Evolutionary conservation across 2,329 filamentous ascomycete species (phyloP), one percentile per base, ranked within the genome.

Genomic region (Talaromyces sp.): DNA sequence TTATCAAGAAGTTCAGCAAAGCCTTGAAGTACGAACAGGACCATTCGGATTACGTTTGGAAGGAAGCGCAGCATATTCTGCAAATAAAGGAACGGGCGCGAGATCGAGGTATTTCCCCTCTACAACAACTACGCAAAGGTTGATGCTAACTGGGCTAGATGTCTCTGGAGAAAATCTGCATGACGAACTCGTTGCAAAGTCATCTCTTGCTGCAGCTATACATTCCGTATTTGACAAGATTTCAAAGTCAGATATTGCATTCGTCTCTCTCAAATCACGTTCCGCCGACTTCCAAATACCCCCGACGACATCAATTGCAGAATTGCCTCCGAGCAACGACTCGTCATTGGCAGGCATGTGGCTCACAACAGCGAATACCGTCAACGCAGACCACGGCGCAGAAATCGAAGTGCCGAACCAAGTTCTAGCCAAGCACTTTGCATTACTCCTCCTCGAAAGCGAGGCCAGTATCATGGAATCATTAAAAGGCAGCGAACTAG

Each of bases 11-110:
- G 78, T 89, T 97, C 71, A 93, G 93, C 74, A 96, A 94, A 80
- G 92, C 91, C 3, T 86, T 97, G 74, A 96, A 95, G 75, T 95
- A 94, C 78, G 93, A 93, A 75, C 94, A 99, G 78, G 90, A 93
- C 70, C 89, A 91, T 67, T 91, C 89, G 65, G 90, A 93, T 70
- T 98, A 97, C 75, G 91, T 99, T 4, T 95, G 92, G 88, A 91
- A 90, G 72, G 92, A 99, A 75, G 92, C 91, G 2, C 93, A 95
- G 76, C 87, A 86, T 66, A 94, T 98, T 58, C 81, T 95, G 34
- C 83, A 86, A 38, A 83, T 95, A 71, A 96, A 95, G 75, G 90
- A 96, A 69, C 92, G 91, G 72, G 92, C 89, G 1, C 88, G 89
- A 65, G 92, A 94, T 65, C 75, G 73, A 77, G 74, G 78, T 51